A percentile compares a stretch with the other conserved stretches of the same genome.
These are phyloP conservation scores for sorghum (Sorghum bicolor) DNA, from an alignment of 176 grass and related monocot genomes.

Conservation along the genomic window DNA sequence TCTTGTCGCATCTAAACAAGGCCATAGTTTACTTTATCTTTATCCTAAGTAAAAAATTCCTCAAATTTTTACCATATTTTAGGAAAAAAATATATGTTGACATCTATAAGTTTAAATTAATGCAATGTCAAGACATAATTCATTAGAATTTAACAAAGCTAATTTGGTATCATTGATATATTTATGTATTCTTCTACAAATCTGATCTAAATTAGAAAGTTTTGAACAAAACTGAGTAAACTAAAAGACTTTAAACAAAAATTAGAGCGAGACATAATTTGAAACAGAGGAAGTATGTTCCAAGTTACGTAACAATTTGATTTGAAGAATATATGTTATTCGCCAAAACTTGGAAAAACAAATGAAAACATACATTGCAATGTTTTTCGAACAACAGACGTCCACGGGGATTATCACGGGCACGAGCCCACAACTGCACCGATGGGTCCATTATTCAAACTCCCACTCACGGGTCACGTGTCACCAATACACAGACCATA, in stretches of 20 bases:
- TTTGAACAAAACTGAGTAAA: not conserved
- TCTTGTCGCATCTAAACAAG: too few species aligned
- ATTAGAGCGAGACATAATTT: not conserved
- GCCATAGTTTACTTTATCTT: too few species aligned
- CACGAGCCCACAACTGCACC: not conserved
- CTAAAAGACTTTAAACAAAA: not conserved
- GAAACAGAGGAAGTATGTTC: not conserved
- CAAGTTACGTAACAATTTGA: not conserved
- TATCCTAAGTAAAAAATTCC: too few species aligned
- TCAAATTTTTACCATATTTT: not conserved
- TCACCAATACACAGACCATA: not conserved
- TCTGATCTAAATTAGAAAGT: not conserved
- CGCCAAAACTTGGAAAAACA: not conserved
- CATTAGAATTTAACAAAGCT: not conserved
- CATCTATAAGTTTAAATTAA: not conserved
- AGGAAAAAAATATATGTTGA: not conserved
- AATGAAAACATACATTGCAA: not conserved
- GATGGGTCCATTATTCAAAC: not conserved
- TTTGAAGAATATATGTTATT: not conserved
- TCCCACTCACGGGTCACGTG: too few species aligned
- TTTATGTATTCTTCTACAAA: not conserved
- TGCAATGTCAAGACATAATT: not conserved
- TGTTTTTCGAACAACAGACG: not conserved
- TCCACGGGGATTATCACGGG: not conserved
- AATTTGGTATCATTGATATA: not conserved